A percentile compares a stretch with the other conserved stretches of the same genome.
These are phyloP conservation scores for Casuarina glauca DNA, from an alignment of 306 rosid genomes.

Conservation along the genomic window DNA sequence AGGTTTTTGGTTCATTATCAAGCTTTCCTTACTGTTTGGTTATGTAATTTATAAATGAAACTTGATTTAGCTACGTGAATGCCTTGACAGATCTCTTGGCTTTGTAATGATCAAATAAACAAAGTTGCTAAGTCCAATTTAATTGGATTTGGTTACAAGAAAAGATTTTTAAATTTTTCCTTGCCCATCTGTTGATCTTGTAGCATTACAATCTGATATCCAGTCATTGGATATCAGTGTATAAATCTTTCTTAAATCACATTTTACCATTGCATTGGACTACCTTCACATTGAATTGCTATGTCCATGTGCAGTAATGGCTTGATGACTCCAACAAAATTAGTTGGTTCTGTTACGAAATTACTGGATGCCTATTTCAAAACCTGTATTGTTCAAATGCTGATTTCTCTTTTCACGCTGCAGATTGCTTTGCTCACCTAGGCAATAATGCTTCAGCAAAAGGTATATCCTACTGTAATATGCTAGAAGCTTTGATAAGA, in stretches of 20 bases:
- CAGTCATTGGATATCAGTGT: neutral
- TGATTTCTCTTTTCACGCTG: constrained; percentile 32
- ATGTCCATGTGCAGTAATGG: neutral
- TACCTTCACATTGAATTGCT: neutral
- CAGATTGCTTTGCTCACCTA: constrained; percentile 83
- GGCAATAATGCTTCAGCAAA: constrained; percentile 44
- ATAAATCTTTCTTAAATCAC: neutral
- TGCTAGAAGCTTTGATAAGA: constrained; percentile 9
- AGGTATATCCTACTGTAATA: constrained; percentile 41
- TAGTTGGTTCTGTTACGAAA: neutral
- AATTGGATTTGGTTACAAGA: neutral
- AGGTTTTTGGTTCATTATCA: neutral
- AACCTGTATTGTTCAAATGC: constrained; percentile 4
- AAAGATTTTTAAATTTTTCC: neutral
- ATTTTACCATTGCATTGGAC: neutral
- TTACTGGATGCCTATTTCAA: neutral
- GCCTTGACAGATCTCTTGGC: neutral
- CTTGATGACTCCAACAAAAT: neutral
- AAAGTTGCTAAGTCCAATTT: neutral
- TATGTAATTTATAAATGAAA: neutral
- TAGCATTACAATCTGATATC: neutral
- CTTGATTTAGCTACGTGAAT: neutral
- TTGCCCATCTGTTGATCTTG: neutral
- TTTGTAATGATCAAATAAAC: neutral
- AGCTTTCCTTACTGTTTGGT: neutral